A percentile compares a stretch with the other conserved stretches of the same genome.
Evolutionary conservation across 495 filamentous ascomycete species (phyloP).

Genomic region (Cetradonia linearis): DNA sequence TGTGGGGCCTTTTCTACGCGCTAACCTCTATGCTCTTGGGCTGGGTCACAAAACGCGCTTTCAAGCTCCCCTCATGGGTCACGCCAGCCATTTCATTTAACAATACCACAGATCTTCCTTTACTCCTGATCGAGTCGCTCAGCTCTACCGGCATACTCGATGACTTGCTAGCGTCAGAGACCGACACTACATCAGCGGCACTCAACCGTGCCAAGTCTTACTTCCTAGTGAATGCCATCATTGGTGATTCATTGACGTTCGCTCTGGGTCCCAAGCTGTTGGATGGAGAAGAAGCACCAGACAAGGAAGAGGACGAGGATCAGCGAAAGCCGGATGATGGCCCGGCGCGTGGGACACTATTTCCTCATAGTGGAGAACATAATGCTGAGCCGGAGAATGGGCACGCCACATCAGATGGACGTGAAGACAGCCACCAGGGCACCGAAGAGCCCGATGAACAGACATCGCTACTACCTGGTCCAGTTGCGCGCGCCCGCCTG

Average conservation of each 20-base stretch:
- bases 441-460: conserved; percentile 35
- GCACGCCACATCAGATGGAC: conserved; percentile 9
- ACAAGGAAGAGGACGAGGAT: conserved; percentile 28
- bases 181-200: conserved; percentile 40
- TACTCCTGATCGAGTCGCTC: conserved; percentile 57
- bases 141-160: conserved; percentile 53
- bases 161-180: conserved; percentile 38
- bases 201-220: conserved; percentile 60
- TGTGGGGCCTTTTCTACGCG: conserved; percentile 52
- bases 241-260: conserved; percentile 55
- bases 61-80: conserved; percentile 55
- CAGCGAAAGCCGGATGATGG: conserved; percentile 25
- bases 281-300: conserved; percentile 35
- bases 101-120: conserved; percentile 63
- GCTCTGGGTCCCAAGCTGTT: conserved; percentile 53
- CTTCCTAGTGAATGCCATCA: conserved; percentile 55
- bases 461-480: conserved; percentile 40
- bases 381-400: conserved; percentile 24
- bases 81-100: conserved; percentile 63
- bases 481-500: conserved; percentile 23
- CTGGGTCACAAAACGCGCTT: conserved; percentile 32
- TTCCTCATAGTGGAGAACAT: conserved; percentile 17
- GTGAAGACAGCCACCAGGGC: conserved; percentile 22
- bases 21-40: conserved; percentile 45
- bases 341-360: conserved; percentile 5